phyloP scores from a whole-genome alignment of 1,284 basidiomycete genomes.

The Ceratobasidium sp. region DNA sequence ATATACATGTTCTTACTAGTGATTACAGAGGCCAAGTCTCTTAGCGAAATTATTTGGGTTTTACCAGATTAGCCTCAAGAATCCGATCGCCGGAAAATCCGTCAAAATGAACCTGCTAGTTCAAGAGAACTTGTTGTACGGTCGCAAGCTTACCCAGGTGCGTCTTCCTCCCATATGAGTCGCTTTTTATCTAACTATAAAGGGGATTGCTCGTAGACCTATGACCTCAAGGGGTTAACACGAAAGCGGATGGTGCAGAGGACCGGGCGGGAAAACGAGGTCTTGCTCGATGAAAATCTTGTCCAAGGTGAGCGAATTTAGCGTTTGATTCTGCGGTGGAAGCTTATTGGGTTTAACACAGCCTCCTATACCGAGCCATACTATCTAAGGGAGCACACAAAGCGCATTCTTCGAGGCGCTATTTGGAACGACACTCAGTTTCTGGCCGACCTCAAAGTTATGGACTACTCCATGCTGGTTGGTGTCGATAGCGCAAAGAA shows the following conservation, averaged over 20 bases:
- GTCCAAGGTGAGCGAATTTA: conserved; percentile 73
- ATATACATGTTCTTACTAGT: conserved; percentile 50
- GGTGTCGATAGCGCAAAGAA: conserved; percentile 89
- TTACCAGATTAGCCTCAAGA: conserved; percentile 94
- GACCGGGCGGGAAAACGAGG: conserved; percentile 92
- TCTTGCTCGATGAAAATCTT: conserved; percentile 94
- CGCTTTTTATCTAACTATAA: neutral
- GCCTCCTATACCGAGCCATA: conserved; percentile 84
- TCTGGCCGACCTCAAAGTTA: conserved; percentile 94
- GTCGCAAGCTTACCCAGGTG: conserved; percentile 88
- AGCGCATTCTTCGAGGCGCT: conserved; percentile 91
- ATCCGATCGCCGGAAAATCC: conserved; percentile 80
- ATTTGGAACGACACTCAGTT: conserved; percentile 96
- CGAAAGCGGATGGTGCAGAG: conserved; percentile 92
- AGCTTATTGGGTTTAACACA: conserved; percentile 55
- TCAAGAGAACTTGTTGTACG: conserved; percentile 98
- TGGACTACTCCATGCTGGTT: conserved; percentile 98
- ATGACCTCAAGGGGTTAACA: conserved; percentile 94
- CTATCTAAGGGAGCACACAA: conserved; percentile 95
- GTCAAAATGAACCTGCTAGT: conserved; percentile 96
- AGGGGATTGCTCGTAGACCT: conserved; percentile 71
- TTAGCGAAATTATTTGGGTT: conserved; percentile 98
- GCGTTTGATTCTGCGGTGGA: neutral
- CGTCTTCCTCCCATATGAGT: conserved; percentile 31
- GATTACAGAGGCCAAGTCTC: conserved; percentile 86